Evolutionary conservation across 768 basidiomycete genomes (phyloP), one percentile per base, ranked within the genome.

Genomic region (Pleurotus tuber-regium): DNA sequence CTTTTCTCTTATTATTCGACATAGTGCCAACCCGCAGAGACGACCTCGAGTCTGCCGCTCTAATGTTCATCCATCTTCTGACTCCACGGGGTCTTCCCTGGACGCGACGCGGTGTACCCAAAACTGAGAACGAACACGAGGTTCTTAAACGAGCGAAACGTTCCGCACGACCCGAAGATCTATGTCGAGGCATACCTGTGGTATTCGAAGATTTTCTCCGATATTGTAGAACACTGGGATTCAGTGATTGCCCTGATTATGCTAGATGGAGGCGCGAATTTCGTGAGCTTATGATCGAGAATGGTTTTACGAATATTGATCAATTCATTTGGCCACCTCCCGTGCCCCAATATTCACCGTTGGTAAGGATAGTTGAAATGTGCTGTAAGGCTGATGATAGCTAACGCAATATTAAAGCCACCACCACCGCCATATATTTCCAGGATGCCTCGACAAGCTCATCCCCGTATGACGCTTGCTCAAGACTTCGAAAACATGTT

Each of bases 21-120:
- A 46, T 58, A 90, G 88, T 89, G 38, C 87, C 87, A 18, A 86
- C 87, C 52, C 79, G 88, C 41, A 75, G 88, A 51, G 88, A 91
- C 61, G 88, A 91, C 61, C 74, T 91, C 43, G 88, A 91, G 66
- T 87, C 88, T 0, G 72, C 79, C 18, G 86, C 86, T 2, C 71
- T 91, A 39, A 87, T 91, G 86, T 72, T 91, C 49, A 87, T 91
- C 51, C 88, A 91, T 61, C 74, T 91, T 24, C 73, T 91, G 35
- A 91, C 84, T 4, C 87, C 88, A 2, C 78, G 82, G 11, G 88
- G 88, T 7, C 77, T 91, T 19, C 68, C 79, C 14, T 91, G 88
- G 88, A 90, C 87, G 33, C 78, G 88, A 19, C 86, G 86, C 54
- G 88, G 88, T n/a, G 78, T 90, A 11, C 88, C 88, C 6, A 86